These are phyloP conservation scores for Escallonia herrerae DNA, from an alignment of 129 eudicot species.

Conservation along the genomic window DNA sequence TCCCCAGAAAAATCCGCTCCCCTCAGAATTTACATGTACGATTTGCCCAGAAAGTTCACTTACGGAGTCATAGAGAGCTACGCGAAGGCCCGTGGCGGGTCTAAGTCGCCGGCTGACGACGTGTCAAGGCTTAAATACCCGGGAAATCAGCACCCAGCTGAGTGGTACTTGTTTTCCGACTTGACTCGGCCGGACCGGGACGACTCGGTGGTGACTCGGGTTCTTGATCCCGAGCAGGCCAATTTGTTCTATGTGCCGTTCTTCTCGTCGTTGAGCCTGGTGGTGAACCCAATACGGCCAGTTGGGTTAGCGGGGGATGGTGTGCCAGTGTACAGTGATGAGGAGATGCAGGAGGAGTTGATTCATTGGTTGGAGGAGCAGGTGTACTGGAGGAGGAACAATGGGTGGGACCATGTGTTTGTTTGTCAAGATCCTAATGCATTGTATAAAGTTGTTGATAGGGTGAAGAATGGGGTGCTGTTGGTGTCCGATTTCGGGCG, in stretches of 20 bases:
- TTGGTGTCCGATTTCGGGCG: slow-evolving; percentile 97
- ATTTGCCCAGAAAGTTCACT: slow-evolving; percentile 73
- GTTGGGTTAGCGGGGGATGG: slow-evolving; percentile 2
- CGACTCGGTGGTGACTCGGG: slow-evolving; percentile 50
- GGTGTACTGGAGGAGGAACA: slow-evolving; percentile 80
- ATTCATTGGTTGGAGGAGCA: slow-evolving; percentile 83
- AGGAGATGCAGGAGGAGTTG: slow-evolving; percentile 72
- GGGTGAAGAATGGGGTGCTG: slow-evolving; percentile 78
- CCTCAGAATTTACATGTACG: slow-evolving; percentile 71
- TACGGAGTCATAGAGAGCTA: slow-evolving; percentile 86
- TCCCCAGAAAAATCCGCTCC: background rate
- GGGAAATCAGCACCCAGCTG: slow-evolving; percentile 97
- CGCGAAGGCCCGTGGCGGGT: slow-evolving; percentile 50
- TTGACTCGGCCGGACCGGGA: slow-evolving; percentile 33
- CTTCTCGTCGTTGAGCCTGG: slow-evolving; percentile 79
- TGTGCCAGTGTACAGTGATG: slow-evolving; percentile 43
- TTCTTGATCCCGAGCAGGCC: slow-evolving; percentile 66
- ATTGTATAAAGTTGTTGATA: slow-evolving; percentile 72
- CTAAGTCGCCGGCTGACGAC: slow-evolving; percentile 13
- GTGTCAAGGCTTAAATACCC: slow-evolving; percentile 53
- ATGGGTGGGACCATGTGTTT: slow-evolving; percentile 96
- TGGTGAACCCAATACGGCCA: slow-evolving; percentile 63
- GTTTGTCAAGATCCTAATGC: slow-evolving; percentile 97
- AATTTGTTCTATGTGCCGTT: slow-evolving; percentile 83
- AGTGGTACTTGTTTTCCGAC: slow-evolving; percentile 78